Conservation (phyloP, 2,329 filamentous ascomycete species). For the Neonectria punicea region DNA sequence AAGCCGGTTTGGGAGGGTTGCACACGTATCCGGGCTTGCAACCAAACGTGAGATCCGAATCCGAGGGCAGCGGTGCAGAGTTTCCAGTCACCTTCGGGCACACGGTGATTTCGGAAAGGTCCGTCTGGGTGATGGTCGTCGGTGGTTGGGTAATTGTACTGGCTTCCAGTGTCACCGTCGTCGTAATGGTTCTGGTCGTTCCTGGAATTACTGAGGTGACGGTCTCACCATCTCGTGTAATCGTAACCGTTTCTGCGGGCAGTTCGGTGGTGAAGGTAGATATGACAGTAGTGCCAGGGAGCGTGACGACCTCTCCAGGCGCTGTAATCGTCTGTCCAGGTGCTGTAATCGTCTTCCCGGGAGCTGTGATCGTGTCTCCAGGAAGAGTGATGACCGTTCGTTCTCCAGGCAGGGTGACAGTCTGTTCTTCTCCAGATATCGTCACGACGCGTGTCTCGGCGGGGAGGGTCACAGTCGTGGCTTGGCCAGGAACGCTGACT, state of each 20-base stretch:
- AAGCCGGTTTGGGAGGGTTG: constrained; percentile 58
- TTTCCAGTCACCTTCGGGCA: constrained; percentile 59
- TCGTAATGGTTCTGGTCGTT: constrained; percentile 45
- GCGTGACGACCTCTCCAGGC: constrained; percentile 34
- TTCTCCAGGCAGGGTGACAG: constrained; percentile 36
- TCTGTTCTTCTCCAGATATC: constrained; percentile 31
- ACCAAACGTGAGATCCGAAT: constrained; percentile 62
- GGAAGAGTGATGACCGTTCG: constrained; percentile 15
- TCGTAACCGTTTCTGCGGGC: constrained; percentile 45
- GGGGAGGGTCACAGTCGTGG: constrained; percentile 42
- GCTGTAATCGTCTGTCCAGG: constrained; percentile 29
- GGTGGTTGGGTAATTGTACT: constrained; percentile 44
- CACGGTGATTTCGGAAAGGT: constrained; percentile 46
- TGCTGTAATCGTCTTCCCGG: constrained; percentile 26
- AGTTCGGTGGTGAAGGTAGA: constrained; percentile 46
- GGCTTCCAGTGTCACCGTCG: constrained; percentile 42
- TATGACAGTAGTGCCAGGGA: constrained; percentile 45
- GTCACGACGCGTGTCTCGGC: constrained; percentile 32
- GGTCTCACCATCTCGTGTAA: constrained; percentile 45
- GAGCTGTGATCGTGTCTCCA: constrained; percentile 27
- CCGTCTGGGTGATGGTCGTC: constrained; percentile 43
- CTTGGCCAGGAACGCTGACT: constrained; percentile 14
- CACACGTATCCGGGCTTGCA: constrained; percentile 65
- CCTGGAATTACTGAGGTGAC: constrained; percentile 44
- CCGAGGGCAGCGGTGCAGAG: constrained; percentile 45